Percentiles rank a stretch among this genome's conserved stretches.
phyloP scores from a whole-genome alignment of 176 grass and related monocot genomes.

The Avena eriantha region DNA sequence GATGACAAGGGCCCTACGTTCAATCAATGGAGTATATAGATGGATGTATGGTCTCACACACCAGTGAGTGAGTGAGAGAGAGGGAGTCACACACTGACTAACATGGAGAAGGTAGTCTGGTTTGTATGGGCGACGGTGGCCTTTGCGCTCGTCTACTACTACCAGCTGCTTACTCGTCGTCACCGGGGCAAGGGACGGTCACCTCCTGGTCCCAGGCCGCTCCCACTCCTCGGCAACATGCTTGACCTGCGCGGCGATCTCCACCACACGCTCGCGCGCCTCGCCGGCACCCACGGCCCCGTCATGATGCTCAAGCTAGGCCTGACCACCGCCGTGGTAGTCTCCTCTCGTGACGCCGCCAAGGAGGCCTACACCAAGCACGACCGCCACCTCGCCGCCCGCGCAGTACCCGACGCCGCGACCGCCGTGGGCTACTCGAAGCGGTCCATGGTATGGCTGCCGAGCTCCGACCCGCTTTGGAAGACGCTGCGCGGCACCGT shows the following conservation, averaged over 20 bases:
- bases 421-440: not conserved
- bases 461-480: constrained; percentile 33
- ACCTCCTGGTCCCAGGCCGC: too few species aligned
- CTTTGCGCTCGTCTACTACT: too few species aligned
- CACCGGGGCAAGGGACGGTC: too few species aligned
- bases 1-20: too few species aligned
- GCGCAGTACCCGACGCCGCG: constrained; percentile 25
- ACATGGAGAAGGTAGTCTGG: too few species aligned
- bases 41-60: too few species aligned
- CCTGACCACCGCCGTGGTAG: not conserved
- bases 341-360: not conserved
- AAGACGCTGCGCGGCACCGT: constrained; percentile 34
- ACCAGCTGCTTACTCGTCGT: too few species aligned
- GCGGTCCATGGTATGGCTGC: constrained; percentile 29
- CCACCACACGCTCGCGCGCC: not conserved
- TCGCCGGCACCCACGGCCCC: not conserved
- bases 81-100: too few species aligned
- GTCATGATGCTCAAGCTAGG: not conserved
- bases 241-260: not conserved
- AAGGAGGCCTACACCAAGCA: not conserved
- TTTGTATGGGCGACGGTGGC: too few species aligned
- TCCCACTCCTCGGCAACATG: too few species aligned
- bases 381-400: constrained; percentile 21
- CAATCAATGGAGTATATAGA: too few species aligned
- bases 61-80: too few species aligned